Percentiles rank a stretch among this genome's conserved stretches.
These are phyloP conservation scores for Boletus speciosus DNA, from an alignment of 768 basidiomycete genomes.

Conservation along the genomic window DNA sequence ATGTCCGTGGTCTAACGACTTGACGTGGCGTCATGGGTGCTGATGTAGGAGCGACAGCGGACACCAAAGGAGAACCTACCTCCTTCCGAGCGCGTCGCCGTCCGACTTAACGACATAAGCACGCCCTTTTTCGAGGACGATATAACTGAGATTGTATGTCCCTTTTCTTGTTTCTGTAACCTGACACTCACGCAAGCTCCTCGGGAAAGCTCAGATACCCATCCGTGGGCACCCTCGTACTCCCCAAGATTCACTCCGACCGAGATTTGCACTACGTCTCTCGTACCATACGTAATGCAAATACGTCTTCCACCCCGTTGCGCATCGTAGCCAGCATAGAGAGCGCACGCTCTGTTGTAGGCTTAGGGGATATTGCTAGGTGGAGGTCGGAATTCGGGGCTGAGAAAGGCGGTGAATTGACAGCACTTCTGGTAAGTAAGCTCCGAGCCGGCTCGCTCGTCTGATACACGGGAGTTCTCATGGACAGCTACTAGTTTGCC, in stretches of 20 bases:
- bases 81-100: conserved; percentile 53
- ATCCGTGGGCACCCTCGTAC: conserved; percentile 61
- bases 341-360: conserved; percentile 69
- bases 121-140: conserved; percentile 69
- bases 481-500: conserved; percentile 60
- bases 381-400: conserved; percentile 55
- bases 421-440: conserved; percentile 57
- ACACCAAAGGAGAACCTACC: conserved; percentile 35
- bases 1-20: conserved; percentile 36
- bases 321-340: conserved; percentile 80
- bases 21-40: not conserved
- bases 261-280: conserved; percentile 65
- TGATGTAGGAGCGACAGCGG: conserved; percentile 23
- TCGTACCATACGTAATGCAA: conserved; percentile 23
- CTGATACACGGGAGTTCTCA: not conserved
- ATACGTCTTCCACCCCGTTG: conserved; percentile 37
- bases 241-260: conserved; percentile 80
- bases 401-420: conserved; percentile 50
- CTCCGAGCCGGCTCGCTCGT: not conserved
- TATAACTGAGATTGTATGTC: conserved; percentile 53
- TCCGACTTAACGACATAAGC: conserved; percentile 64
- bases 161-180: not conserved
- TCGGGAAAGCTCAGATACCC: conserved; percentile 41
- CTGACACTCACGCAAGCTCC: conserved; percentile 1
- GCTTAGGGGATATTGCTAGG: conserved; percentile 63